Base-by-base conservation (phyloP, 768 basidiomycete genomes). In the Boletus coccyginus region DNA sequence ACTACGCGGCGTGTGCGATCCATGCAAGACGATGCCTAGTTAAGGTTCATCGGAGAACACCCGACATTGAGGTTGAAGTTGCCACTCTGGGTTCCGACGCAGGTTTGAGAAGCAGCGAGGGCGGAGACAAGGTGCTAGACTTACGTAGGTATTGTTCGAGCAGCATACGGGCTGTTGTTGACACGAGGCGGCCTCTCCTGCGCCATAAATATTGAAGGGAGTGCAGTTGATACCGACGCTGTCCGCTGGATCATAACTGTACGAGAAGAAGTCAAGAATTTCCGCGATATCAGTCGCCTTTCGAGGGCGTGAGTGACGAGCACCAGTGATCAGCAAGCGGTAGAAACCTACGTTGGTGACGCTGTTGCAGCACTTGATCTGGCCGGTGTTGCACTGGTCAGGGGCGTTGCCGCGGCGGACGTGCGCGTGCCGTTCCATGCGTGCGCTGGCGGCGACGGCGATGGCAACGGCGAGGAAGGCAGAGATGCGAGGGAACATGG, bases 111-210 rank as follows among this genome's bases (percentile, higher is more conserved):
- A n/a, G n/a, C 7, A 24, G 27, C 49, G 3, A 9, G 1, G 17
- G n/a, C 12, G 3, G 31, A 36, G 27, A 45, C 17, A 33, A 41
- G 14, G n/a, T 5, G 16, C 13, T 17, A 38, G 45, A 61, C 68
- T 52, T 12, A 70, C 68, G 46, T 63, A 60, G 16, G 14, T 40
- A 9, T 59, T 44, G 48, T 62, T 58, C 10, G 45, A 24, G 46
- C 68, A 70, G 45, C 68, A 70, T 21, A 71, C 59, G 39, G 68
- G 68, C 48, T 72, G 58, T 21, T 69, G 57, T 33, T 60, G 40
- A 32, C 68, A 70, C 21, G 3, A 4, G 5, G 70, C 55, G 12
- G 48, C 51, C 16, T 65, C 29, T 32, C 66, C 70, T 3, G 45
- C 53, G 3, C 70, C 70, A 13, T 42, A 14, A 9, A 62, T 39